Evolutionary conservation across 805 yeast genomes (phyloP), one percentile per base, ranked within the genome.

Genomic region (Wickerhamomyces subpelliculosus): DNA sequence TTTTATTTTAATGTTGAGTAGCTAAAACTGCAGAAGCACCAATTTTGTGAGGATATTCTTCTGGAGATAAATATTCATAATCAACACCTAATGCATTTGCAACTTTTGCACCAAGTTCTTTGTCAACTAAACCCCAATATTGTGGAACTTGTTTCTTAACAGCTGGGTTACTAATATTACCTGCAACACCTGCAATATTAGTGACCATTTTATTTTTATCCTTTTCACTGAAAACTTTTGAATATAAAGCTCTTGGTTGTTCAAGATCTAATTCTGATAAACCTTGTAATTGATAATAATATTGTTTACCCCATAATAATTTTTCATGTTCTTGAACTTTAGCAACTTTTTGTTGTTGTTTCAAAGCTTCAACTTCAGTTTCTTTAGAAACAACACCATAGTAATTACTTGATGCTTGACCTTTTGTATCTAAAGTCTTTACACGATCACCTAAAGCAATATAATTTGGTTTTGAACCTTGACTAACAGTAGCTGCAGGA

Each of bases 381-480:
- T 51, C 51, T 18, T 49, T 40, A 4, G 62, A 41, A 13, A 65
- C 68, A 12, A 57, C 54, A 27, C 70, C 70, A 8, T 49, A 38
- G 42, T 43, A 67, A 38, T 57, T 60, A 17, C 46, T 51, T 16
- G 47, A 49, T 19, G 55, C 35, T 13, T 42, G 41, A 21, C 39
- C 34, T 34, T 45, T 46, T 20, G 46, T 38, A 35, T 41, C 34
- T 49, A 42, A 47, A 45, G 34, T 22, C 27, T 34, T 40, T 10
- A 63, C 47, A 6, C 72, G 69, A 31, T 49, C 47, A 38, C 55
- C 46, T 20, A 66, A 46, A n/a, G 78, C 64, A 34, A 76, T 67
- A 52, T 71, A 77, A 56, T 73, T 72, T 36, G 80, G 79, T 44
- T 62, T 58, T 23, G 58, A 41, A 13, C 75, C 78, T 50, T 72